Conservation (phyloP, 805 yeast species). For the Hanseniaspora pseudoguilliermondii region DNA sequence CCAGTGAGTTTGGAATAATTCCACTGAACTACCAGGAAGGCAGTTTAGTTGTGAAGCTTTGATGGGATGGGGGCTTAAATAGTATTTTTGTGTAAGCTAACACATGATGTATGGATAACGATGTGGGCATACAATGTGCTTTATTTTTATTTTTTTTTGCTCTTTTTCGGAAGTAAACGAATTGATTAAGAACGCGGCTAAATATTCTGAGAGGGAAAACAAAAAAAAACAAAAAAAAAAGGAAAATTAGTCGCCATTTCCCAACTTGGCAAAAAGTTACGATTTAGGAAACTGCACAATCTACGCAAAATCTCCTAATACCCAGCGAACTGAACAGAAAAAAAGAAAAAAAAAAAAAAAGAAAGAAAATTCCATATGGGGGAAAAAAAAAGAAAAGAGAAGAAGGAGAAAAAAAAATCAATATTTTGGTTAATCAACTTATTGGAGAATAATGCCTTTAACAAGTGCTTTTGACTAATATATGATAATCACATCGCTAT, state of each 20-base stretch:
- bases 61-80: not conserved
- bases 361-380: not conserved
- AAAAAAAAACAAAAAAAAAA: not conserved
- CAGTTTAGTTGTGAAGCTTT: slow-evolving; percentile 41
- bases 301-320: not conserved
- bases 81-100: too few species aligned
- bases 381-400: not conserved
- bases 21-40: slow-evolving; percentile 46
- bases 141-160: slow-evolving; percentile 1
- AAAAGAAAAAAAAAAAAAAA: not conserved
- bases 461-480: too few species aligned
- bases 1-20: slow-evolving; percentile 58
- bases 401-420: too few species aligned
- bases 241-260: not conserved
- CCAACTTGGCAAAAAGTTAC: not conserved
- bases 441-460: too few species aligned
- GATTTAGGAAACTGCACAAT: not conserved
- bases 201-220: not conserved
- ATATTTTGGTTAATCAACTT: too few species aligned
- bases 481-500: too few species aligned
- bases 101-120: too few species aligned
- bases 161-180: not conserved
- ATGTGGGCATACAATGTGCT: not conserved
- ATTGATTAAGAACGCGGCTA: not conserved
- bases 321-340: not conserved